Evolutionary conservation across 2,329 filamentous ascomycete species (phyloP).

Genomic region (Cadophora malorum): DNA sequence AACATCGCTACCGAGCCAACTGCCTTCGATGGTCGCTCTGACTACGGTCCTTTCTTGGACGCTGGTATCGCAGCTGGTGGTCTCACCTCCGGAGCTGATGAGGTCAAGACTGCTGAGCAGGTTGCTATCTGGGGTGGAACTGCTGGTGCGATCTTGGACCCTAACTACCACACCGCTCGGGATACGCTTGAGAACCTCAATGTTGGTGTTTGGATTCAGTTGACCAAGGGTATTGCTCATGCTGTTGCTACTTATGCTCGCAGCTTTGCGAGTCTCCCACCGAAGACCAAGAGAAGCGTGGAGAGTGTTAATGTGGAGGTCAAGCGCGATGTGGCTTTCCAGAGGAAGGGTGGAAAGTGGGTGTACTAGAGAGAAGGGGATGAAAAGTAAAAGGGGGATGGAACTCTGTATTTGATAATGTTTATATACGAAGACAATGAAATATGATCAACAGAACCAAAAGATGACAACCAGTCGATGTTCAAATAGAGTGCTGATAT

Average conservation of each 20-base stretch:
- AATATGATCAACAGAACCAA: slow-evolving; percentile 17
- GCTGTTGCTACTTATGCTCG: slow-evolving; percentile 29
- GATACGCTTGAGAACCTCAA: slow-evolving; percentile 64
- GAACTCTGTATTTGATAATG: slow-evolving; percentile 13
- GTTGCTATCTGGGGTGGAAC: slow-evolving; percentile 68
- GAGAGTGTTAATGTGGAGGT: slow-evolving; percentile 5
- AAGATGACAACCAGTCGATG: background rate
- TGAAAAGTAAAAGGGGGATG: background rate
- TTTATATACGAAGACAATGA: slow-evolving; percentile 13
- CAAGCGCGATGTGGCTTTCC: slow-evolving; percentile 15
- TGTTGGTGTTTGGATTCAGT: slow-evolving; percentile 63
- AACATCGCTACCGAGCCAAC: slow-evolving; percentile 53
- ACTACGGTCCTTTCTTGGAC: slow-evolving; percentile 79
- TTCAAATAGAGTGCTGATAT: too few relatives aligned
- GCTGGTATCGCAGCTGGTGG: slow-evolving; percentile 75
- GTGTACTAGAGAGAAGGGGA: slow-evolving; percentile 19
- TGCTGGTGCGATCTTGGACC: slow-evolving; percentile 64
- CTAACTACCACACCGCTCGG: slow-evolving; percentile 66
- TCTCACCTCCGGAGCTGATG: slow-evolving; percentile 78
- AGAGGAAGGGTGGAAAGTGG: slow-evolving; percentile 26
- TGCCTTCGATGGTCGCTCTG: slow-evolving; percentile 77
- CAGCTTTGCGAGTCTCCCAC: slow-evolving; percentile 19
- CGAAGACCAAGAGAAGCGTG: slow-evolving; percentile 18
- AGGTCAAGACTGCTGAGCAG: slow-evolving; percentile 73
- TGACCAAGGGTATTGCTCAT: slow-evolving; percentile 56